Conservation (phyloP, 306 rosid species). For the Trifolium dubium region DNA sequence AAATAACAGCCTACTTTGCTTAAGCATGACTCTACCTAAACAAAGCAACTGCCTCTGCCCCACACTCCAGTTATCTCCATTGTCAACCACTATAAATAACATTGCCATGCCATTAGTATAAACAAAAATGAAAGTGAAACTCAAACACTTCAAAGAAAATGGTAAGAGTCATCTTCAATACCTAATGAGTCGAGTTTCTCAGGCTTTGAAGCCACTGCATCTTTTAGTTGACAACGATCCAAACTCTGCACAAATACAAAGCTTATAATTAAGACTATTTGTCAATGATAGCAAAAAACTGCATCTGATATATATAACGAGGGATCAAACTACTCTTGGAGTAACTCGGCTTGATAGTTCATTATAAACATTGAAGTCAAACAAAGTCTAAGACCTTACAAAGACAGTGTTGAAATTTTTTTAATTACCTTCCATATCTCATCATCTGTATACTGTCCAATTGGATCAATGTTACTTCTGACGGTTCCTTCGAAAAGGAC, state of each 20-base stretch:
- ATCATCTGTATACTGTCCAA: conserved; percentile 72
- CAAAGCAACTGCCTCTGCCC: conserved; percentile 97
- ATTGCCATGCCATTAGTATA: conserved; percentile 6
- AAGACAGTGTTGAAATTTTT: background rate
- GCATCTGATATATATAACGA: background rate
- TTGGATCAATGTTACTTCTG: conserved; percentile 87
- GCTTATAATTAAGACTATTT: conserved; percentile 27
- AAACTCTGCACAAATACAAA: conserved; percentile 58
- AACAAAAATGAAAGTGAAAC: conserved; percentile 16
- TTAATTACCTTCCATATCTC: conserved; percentile 87
- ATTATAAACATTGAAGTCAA: background rate
- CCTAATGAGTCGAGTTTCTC: conserved; percentile 84
- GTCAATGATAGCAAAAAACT: conserved; percentile 3
- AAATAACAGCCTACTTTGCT: conserved; percentile 79
- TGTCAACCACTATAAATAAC: conserved; percentile 66
- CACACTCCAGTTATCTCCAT: conserved; percentile 98
- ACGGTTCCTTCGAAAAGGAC: conserved; percentile 97
- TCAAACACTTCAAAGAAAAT: conserved; percentile 28
- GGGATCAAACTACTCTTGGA: background rate
- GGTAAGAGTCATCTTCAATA: conserved; percentile 37
- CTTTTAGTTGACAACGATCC: conserved; percentile 94
- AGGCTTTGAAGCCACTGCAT: conserved; percentile 75
- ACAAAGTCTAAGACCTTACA: background rate
- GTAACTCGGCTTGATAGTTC: background rate
- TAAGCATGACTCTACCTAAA: conserved; percentile 90